Evolutionary conservation across 768 basidiomycete genomes (phyloP).

Genomic region (Antrodiella citrinella): DNA sequence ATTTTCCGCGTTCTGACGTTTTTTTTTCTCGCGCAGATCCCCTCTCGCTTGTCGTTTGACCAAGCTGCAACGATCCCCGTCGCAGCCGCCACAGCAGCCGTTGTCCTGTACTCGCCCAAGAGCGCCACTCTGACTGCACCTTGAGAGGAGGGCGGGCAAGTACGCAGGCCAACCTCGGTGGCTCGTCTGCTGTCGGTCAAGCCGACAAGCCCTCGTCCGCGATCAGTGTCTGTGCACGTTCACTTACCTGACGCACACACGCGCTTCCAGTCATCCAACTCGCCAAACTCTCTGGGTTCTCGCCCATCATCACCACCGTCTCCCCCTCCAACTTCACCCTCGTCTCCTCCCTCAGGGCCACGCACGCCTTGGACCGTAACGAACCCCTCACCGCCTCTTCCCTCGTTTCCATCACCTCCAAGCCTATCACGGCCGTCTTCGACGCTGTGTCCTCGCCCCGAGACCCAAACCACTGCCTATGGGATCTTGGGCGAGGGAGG

Average conservation of each 20-base stretch:
- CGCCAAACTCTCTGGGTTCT: conserved; percentile 19
- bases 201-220: neutral
- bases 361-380: conserved; percentile 20
- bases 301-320: conserved; percentile 22
- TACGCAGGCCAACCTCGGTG: neutral
- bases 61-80: conserved; percentile 6
- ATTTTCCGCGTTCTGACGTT: neutral
- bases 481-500: conserved; percentile 30
- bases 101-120: conserved; percentile 2
- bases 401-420: neutral
- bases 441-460: conserved; percentile 27
- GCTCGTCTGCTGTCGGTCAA: neutral
- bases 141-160: conserved; percentile 2
- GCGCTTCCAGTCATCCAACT: conserved; percentile 20
- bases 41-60: conserved; percentile 5
- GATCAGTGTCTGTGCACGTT: neutral
- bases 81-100: conserved; percentile 1
- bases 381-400: neutral
- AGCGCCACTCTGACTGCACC: neutral
- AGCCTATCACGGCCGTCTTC: conserved; percentile 15
- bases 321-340: conserved; percentile 14
- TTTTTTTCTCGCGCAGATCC: conserved; percentile 2
- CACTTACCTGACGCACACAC: neutral
- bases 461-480: conserved; percentile 32
- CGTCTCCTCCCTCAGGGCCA: conserved; percentile 15